Percentiles rank a stretch among this genome's conserved stretches.
Evolutionary conservation across 371 early-diverging fungal species (phyloP).

Genomic region (Actinomucor elegans): DNA sequence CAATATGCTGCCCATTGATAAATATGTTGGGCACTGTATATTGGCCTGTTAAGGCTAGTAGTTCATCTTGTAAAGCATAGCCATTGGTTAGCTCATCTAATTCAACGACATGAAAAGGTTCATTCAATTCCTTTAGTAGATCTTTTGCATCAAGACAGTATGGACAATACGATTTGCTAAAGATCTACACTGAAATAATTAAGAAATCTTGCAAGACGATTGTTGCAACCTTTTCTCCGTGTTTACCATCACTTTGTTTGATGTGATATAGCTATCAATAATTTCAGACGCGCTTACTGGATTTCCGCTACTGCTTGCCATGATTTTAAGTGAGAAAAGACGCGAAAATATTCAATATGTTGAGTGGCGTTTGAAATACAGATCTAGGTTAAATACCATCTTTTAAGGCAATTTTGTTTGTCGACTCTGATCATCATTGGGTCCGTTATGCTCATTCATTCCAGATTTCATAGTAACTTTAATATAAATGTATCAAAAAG

Average conservation of each 20-base stretch:
- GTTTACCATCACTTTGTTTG: background rate
- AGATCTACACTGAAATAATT: background rate
- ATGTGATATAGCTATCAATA: background rate
- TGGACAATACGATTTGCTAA: background rate
- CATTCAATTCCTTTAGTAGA: background rate
- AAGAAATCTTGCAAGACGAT: background rate
- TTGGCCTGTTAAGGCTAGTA: conserved; percentile 57
- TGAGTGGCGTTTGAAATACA: no score
- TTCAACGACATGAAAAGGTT: background rate
- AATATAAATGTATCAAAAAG: background rate
- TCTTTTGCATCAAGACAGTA: background rate
- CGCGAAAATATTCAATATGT: no score
- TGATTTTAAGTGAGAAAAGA: no score
- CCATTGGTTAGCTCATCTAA: conserved; percentile 20
- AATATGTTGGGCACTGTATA: conserved; percentile 84
- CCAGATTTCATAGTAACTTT: no score
- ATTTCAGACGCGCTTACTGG: background rate
- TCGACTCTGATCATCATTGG: no score
- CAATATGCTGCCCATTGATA: conserved; percentile 72
- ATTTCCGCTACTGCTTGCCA: background rate
- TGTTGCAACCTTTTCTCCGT: no score
- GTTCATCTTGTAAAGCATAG: conserved; percentile 65
- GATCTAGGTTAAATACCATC: no score
- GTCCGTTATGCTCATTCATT: no score
- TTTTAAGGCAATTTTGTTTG: no score